phyloP scores from a whole-genome alignment of 768 basidiomycete species.

The Gymnopilus dilepis region DNA sequence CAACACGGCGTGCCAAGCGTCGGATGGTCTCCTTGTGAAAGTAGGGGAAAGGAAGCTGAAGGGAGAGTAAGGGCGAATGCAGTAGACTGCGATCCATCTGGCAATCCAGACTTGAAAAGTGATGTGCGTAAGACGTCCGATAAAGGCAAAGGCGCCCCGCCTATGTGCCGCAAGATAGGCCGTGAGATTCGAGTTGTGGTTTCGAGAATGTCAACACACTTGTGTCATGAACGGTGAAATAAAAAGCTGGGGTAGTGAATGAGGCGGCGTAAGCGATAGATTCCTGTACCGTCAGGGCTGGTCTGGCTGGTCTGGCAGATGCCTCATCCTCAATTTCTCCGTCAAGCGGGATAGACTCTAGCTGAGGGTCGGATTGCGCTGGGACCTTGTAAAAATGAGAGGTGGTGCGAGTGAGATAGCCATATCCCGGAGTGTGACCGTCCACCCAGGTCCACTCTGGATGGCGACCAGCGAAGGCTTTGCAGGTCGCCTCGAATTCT shows the following conservation, averaged over 20 bases:
- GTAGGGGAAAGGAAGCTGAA: conserved; percentile 66
- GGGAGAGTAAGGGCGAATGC: conserved; percentile 59
- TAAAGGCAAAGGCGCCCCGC: conserved; percentile 66
- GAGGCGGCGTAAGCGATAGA: conserved; percentile 79
- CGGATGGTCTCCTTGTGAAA: conserved; percentile 91
- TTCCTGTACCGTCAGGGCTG: conserved; percentile 55
- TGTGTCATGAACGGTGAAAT: conserved; percentile 71
- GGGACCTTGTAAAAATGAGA: conserved; percentile 17
- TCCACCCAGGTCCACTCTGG: conserved; percentile 44
- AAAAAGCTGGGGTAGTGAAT: conserved; percentile 84
- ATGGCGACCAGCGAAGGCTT: conserved; percentile 45
- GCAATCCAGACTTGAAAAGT: conserved; percentile 58
- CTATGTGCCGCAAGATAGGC: conserved; percentile 43
- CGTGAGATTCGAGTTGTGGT: conserved; percentile 15
- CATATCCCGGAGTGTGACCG: conserved; percentile 31
- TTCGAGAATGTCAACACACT: conserved; percentile 54
- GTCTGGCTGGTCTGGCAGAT: conserved; percentile 25
- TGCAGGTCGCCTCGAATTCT: conserved; percentile 66
- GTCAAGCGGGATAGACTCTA: conserved; percentile 7
- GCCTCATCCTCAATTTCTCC: conserved; percentile 45
- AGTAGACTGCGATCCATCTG: conserved; percentile 50
- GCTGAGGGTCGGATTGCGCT: background rate
- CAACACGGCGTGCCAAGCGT: conserved; percentile 74
- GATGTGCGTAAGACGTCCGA: conserved; percentile 58
- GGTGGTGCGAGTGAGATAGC: conserved; percentile 34